Conservation (phyloP, 2,329 filamentous ascomycete species). For the Elsinoe fawcettii region DNA sequence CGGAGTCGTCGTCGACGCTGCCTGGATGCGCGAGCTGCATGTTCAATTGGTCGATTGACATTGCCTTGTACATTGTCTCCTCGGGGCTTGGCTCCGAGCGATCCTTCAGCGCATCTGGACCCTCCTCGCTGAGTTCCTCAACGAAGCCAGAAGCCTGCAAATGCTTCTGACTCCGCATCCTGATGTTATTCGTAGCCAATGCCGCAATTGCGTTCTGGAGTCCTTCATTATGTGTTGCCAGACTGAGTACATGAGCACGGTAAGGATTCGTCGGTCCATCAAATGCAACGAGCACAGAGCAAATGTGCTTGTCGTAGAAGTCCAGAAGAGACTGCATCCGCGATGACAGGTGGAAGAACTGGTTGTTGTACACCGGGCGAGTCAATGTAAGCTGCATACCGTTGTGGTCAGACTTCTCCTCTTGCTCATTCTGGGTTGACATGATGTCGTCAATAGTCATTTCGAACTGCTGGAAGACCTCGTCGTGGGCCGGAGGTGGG, state of each 20-base stretch:
- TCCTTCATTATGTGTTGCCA: slow-evolving; percentile 70
- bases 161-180: slow-evolving; percentile 68
- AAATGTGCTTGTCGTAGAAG: slow-evolving; percentile 89
- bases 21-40: slow-evolving; percentile 69
- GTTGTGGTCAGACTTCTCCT: background rate
- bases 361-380: slow-evolving; percentile 27
- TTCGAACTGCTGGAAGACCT: slow-evolving; percentile 13
- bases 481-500: slow-evolving; percentile 1
- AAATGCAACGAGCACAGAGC: slow-evolving; percentile 83
- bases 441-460: slow-evolving; percentile 18
- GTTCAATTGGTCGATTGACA: slow-evolving; percentile 77
- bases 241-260: slow-evolving; percentile 68
- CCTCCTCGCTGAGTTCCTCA: slow-evolving; percentile 29
- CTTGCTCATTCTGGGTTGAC: slow-evolving; percentile 8
- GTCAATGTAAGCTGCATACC: slow-evolving; percentile 22
- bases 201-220: slow-evolving; percentile 91
- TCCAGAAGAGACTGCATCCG: slow-evolving; percentile 85
- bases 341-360: slow-evolving; percentile 55
- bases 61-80: slow-evolving; percentile 76
- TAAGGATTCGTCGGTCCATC: slow-evolving; percentile 83
- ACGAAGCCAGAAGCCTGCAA: slow-evolving; percentile 26
- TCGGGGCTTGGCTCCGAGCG: slow-evolving; percentile 57
- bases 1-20: slow-evolving; percentile 73
- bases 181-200: slow-evolving; percentile 77
- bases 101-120: slow-evolving; percentile 24